Evolutionary conservation across 2,329 filamentous ascomycete species (phyloP).

Genomic region (Cladosporium sp.): DNA sequence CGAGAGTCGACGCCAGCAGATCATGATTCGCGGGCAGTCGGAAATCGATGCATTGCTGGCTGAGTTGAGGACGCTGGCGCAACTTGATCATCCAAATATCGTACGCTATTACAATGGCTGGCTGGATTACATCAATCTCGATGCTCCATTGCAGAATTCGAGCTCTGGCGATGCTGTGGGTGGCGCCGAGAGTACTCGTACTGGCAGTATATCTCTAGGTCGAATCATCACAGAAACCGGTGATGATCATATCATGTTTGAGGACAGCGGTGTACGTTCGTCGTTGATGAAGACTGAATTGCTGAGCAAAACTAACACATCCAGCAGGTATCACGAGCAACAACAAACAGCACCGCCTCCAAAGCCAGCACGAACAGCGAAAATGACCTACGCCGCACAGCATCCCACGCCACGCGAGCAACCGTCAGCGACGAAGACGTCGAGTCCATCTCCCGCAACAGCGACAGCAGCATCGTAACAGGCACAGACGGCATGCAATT

Average conservation of each 20-base stretch:
- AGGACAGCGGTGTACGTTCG: slow-evolving; percentile 27
- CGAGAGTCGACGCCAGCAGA: slow-evolving; percentile 40
- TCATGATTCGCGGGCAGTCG: slow-evolving; percentile 48
- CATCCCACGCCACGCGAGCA: slow-evolving; percentile 15
- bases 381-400: not conserved
- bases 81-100: slow-evolving; percentile 60
- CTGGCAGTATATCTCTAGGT: slow-evolving; percentile 16
- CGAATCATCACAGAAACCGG: slow-evolving; percentile 15
- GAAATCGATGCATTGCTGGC: slow-evolving; percentile 54
- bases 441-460: slow-evolving; percentile 39
- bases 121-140: slow-evolving; percentile 46
- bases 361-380: slow-evolving; percentile 3
- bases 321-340: not conserved
- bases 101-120: slow-evolving; percentile 63
- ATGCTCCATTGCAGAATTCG: not conserved
- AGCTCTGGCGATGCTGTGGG: not conserved
- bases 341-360: slow-evolving; percentile 15
- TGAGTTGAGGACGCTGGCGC: slow-evolving; percentile 58
- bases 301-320: not conserved
- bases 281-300: not conserved
- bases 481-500: slow-evolving; percentile 9
- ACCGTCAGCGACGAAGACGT: slow-evolving; percentile 37
- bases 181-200: not conserved
- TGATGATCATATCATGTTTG: slow-evolving; percentile 36
- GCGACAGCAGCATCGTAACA: slow-evolving; percentile 10